A percentile compares a stretch with the other conserved stretches of the same genome.
These are phyloP conservation scores for Luffa acutangula DNA, from an alignment of 306 rosid species.

Conservation along the genomic window DNA sequence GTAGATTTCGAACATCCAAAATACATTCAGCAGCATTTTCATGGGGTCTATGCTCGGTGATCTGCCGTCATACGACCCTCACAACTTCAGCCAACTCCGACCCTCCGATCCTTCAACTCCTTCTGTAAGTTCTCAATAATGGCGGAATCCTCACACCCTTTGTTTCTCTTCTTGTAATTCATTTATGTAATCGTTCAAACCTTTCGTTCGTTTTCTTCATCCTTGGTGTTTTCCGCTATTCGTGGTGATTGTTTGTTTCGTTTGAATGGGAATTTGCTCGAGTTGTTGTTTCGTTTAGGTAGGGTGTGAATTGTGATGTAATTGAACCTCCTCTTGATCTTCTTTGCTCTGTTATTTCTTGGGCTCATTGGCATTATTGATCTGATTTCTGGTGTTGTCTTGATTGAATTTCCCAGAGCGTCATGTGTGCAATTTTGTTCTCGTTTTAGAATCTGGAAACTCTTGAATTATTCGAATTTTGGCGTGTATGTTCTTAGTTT, in stretches of 20 bases:
- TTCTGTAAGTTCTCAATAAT: constrained; percentile 47
- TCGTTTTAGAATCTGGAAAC: neutral
- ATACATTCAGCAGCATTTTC: neutral
- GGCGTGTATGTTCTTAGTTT: neutral
- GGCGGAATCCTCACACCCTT: neutral
- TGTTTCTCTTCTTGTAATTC: constrained; percentile 4
- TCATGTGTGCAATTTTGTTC: neutral
- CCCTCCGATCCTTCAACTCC: constrained; percentile 80
- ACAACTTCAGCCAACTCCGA: constrained; percentile 90
- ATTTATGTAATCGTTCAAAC: constrained; percentile 2
- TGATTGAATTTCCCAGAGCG: neutral
- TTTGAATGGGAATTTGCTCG: neutral
- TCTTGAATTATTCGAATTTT: neutral
- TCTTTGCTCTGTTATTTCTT: neutral
- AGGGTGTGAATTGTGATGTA: neutral
- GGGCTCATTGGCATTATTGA: neutral
- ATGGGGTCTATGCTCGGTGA: constrained; percentile 84
- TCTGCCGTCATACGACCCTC: constrained; percentile 84
- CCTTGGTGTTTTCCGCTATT: neutral
- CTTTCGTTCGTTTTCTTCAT: neutral
- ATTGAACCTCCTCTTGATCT: neutral
- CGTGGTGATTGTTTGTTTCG: neutral
- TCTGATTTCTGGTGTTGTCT: neutral
- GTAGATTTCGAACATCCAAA: neutral
- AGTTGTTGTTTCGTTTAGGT: neutral